Conservation (phyloP, 2,329 filamentous ascomycete genomes). For the Colletotrichum phormii region DNA sequence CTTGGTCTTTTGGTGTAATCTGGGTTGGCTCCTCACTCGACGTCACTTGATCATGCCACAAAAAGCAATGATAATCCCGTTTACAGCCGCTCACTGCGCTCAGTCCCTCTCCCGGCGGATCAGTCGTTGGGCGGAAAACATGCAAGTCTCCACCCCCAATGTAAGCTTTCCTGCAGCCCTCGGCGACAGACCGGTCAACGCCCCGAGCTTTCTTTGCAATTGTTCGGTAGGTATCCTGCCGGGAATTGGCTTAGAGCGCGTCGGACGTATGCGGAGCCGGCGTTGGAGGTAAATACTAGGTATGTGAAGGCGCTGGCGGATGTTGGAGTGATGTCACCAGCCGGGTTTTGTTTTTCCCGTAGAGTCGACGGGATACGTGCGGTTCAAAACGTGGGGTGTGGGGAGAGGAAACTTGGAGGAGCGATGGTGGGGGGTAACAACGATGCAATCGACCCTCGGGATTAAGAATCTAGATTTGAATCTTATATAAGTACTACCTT, state of each 20-base stretch:
- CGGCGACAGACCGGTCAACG: constrained; percentile 7
- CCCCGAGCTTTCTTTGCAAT: constrained; percentile 5
- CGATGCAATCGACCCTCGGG: background rate
- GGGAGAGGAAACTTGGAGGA: background rate
- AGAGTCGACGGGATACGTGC: background rate
- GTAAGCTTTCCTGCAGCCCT: constrained; percentile 16
- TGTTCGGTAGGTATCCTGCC: background rate
- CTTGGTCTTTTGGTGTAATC: background rate
- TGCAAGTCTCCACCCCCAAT: background rate
- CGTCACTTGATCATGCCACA: background rate
- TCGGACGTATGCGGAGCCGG: background rate
- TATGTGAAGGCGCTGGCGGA: background rate
- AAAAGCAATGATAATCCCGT: constrained; percentile 15
- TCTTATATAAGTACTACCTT: background rate
- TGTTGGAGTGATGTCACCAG: background rate
- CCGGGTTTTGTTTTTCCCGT: background rate
- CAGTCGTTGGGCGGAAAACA: background rate
- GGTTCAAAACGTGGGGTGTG: constrained; percentile 2
- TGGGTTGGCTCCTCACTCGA: background rate
- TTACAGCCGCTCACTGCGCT: background rate
- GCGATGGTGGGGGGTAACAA: background rate
- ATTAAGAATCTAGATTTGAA: background rate
- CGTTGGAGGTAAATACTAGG: too few relatives aligned
- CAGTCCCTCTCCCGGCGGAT: constrained; percentile 5
- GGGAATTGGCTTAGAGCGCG: background rate